Conservation (phyloP, 2,329 filamentous ascomycete species). For the Fusarium pininemorale region DNA sequence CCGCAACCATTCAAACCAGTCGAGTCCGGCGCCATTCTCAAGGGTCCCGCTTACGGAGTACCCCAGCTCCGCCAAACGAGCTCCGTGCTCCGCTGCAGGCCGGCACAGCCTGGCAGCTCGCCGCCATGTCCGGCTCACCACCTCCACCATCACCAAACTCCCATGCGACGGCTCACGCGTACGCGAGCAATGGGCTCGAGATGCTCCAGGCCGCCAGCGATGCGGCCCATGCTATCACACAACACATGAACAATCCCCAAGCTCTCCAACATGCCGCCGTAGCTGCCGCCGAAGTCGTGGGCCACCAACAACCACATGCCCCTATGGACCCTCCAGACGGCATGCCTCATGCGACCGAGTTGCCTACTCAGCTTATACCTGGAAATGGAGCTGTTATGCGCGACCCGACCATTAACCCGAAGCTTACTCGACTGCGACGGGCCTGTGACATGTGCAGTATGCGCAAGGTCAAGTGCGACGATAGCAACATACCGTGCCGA, state of each 20-base stretch:
- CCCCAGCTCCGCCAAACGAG: constrained; percentile 27
- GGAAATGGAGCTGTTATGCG: constrained; percentile 43
- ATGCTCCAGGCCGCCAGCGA: constrained; percentile 58
- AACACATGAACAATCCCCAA: constrained; percentile 48
- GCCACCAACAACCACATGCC: constrained; percentile 32
- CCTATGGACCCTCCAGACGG: constrained; percentile 28
- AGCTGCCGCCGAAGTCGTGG: constrained; percentile 45
- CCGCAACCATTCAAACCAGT: constrained; percentile 14
- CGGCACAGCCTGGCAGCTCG: constrained; percentile 19
- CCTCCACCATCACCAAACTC: constrained; percentile 40
- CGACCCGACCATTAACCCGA: constrained; percentile 57
- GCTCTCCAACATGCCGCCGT: constrained; percentile 52
- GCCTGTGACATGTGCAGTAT: constrained; percentile 71
- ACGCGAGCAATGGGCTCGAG: constrained; percentile 57
- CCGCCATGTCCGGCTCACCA: constrained; percentile 42
- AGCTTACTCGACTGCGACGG: constrained; percentile 65
- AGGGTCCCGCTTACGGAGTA: constrained; percentile 36
- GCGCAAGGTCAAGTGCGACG: constrained; percentile 70
- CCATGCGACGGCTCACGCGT: constrained; percentile 52
- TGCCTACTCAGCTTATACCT: constrained; percentile 38
- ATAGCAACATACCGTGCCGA: constrained; percentile 63
- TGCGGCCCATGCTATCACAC: constrained; percentile 50
- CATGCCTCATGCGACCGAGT: constrained; percentile 33
- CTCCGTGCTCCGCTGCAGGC: constrained; percentile 38
- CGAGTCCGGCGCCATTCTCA: constrained; percentile 24